Conservation (phyloP, 495 filamentous ascomycete species). For the Aspergillus homomorphus region DNA sequence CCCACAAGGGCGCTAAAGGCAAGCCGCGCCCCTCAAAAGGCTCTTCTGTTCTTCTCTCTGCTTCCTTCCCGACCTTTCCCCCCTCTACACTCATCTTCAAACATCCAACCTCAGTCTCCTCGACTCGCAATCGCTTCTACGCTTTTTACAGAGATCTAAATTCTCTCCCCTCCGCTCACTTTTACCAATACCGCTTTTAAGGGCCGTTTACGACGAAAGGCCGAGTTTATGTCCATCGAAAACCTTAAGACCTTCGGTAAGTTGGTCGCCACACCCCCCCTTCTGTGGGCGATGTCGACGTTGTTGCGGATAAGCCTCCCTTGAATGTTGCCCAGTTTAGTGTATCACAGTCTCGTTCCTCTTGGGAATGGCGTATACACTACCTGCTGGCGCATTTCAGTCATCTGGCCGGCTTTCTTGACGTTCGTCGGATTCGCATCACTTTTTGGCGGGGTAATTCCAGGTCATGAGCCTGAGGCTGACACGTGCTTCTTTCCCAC, state of each 20-base stretch:
- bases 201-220: conserved; percentile 43
- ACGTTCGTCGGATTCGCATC: conserved; percentile 11
- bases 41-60: conserved; percentile 34
- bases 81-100: conserved; percentile 13
- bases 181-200: conserved; percentile 43
- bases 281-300: conserved; percentile 15
- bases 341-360: background rate
- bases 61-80: conserved; percentile 25
- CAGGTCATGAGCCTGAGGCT: conserved; percentile 33
- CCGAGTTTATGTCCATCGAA: conserved; percentile 99
- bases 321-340: background rate
- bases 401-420: background rate
- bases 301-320: background rate
- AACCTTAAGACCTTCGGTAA: conserved; percentile 99
- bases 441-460: conserved; percentile 37
- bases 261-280: conserved; percentile 42
- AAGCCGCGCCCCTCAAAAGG: conserved; percentile 39
- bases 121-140: conserved; percentile 21
- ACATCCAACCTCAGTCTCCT: conserved; percentile 7
- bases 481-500: conserved; percentile 31
- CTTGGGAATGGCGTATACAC: background rate
- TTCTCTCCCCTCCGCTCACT: conserved; percentile 33
- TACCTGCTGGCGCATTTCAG: background rate
- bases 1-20: conserved; percentile 26
- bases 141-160: conserved; percentile 32